Base-by-base conservation (phyloP, 768 basidiomycete genomes). In the Naematelia encephala region DNA sequence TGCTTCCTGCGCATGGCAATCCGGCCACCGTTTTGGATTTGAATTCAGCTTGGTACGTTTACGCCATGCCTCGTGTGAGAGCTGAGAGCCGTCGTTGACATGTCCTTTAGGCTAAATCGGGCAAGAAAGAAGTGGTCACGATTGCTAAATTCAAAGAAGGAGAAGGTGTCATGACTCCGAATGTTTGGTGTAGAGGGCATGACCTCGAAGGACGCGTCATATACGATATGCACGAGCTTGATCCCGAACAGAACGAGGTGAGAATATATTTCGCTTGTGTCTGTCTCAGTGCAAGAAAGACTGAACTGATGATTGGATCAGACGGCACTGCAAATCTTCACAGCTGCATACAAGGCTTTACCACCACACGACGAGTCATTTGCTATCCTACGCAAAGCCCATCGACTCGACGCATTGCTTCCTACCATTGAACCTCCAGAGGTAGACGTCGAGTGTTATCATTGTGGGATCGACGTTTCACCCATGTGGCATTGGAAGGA, bases 241-340 rank as follows among this genome's bases (percentile, higher is more conserved):
- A 92, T 61, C 74, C 74, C 65, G 87, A 90, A 59, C 84, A 83
- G 16, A 87, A 84, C 68, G 82, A 92, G 84, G 93, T 92, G 66
- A 66, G 83, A 19, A 12, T 10, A n/a, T n/a, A n/a, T n/a, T n/a
- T n/a, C n/a, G n/a, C n/a, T n/a, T n/a, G n/a, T n/a, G n/a, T n/a
- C n/a, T n/a, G n/a, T n/a, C n/a, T n/a, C n/a, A n/a, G n/a, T n/a
- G n/a, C n/a, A n/a, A n/a, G n/a, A n/a, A n/a, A n/a, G n/a, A n/a
- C n/a, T n/a, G n/a, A n/a, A n/a, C n/a, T n/a, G 25, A 8, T 39
- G 34, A 39, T 39, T 39, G 8, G 8, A 39, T 39, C 34, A 96
- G 92, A 91, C 90, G 10, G 89, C 91, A 0, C 82, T 97, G 19
- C 91, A 96, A 78, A 85, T 89, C 12, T 98, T 89, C 74, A 87